These are phyloP conservation scores for Starmerella sirachaensis DNA, from an alignment of 805 yeast species.

Conservation along the genomic window DNA sequence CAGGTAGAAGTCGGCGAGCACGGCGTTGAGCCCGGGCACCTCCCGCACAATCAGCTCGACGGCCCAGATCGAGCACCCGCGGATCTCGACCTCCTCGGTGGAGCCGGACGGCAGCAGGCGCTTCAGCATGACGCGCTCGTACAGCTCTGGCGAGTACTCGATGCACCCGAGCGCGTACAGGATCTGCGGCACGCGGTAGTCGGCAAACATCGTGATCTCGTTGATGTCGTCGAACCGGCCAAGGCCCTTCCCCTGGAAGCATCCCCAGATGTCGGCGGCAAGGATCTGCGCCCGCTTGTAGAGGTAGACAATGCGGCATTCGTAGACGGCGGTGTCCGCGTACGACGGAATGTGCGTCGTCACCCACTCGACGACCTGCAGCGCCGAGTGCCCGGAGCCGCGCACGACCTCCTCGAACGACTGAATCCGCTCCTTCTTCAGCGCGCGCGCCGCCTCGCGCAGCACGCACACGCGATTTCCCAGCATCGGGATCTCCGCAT, in stretches of 20 bases:
- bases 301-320: slow-evolving; percentile 26
- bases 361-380: slow-evolving; percentile 26
- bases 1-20: slow-evolving; percentile 33
- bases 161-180: slow-evolving; percentile 30
- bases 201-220: slow-evolving; percentile 36
- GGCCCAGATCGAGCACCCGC: slow-evolving; percentile 34
- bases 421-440: slow-evolving; percentile 12
- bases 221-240: slow-evolving; percentile 34
- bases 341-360: slow-evolving; percentile 27
- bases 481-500: slow-evolving; percentile 29
- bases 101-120: slow-evolving; percentile 26
- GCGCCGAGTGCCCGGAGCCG: slow-evolving; percentile 27
- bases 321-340: slow-evolving; percentile 27
- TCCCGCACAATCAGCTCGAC: slow-evolving; percentile 29
- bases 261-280: slow-evolving; percentile 36
- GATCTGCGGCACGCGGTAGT: slow-evolving; percentile 37
- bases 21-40: slow-evolving; percentile 28
- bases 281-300: slow-evolving; percentile 35
- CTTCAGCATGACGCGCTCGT: slow-evolving; percentile 18
- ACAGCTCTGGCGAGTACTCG: slow-evolving; percentile 26
- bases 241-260: slow-evolving; percentile 29
- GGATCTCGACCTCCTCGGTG: slow-evolving; percentile 31
- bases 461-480: slow-evolving; percentile 28
- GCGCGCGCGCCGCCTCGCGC: slow-evolving; percentile 29
- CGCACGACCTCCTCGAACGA: slow-evolving; percentile 24